Percentiles rank a stretch among this genome's conserved stretches.
Conservation (phyloP, 345 rosid species). For the Pelargonium nanum region DNA sequence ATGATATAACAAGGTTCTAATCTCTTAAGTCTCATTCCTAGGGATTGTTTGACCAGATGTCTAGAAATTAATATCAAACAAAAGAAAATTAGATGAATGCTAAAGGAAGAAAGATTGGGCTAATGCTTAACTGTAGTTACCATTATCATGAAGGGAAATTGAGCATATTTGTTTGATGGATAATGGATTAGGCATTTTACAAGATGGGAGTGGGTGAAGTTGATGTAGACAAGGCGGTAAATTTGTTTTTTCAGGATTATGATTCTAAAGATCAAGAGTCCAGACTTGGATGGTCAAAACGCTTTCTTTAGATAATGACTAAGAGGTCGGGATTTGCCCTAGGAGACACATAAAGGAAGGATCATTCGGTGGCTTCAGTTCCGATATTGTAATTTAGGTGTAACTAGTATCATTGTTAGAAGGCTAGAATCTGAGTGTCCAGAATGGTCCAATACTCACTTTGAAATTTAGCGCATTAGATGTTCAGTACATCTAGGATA, state of each 20-base stretch:
- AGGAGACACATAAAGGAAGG: conserved; percentile 62
- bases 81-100: no score
- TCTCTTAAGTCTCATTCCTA: not conserved
- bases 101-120: not conserved
- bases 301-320: conserved; percentile 57
- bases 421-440: conserved; percentile 45
- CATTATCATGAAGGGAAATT: not conserved
- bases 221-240: conserved; percentile 61
- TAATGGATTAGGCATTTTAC: conserved; percentile 48
- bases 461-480: not conserved
- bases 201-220: conserved; percentile 46
- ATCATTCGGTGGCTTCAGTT: conserved; percentile 86
- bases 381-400: conserved; percentile 74
- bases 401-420: conserved; percentile 39
- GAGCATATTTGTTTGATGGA: conserved; percentile 9
- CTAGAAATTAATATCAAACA: no score
- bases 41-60: not conserved
- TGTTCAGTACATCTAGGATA: not conserved
- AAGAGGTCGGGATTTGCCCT: conserved; percentile 46
- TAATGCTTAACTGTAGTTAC: not conserved
- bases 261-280: conserved; percentile 35
- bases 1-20: no score
- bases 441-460: conserved; percentile 1
- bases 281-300: conserved; percentile 46
- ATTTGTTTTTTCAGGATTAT: conserved; percentile 45